Evolutionary conservation across 306 rosid species (phyloP).

Genomic region (Inga leiocalycina): DNA sequence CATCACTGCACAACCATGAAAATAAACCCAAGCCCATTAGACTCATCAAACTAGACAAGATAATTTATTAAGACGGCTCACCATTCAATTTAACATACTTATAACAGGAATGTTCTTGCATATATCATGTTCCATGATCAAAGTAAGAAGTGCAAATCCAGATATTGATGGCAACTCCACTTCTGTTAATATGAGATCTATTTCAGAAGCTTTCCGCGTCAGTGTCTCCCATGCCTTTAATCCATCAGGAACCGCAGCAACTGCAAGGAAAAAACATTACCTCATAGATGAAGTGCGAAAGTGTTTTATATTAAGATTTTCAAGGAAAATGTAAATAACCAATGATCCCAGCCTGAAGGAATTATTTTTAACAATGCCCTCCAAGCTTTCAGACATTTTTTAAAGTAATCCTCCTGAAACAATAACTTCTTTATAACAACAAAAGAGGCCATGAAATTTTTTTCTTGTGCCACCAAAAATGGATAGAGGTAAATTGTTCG

Average conservation of each 20-base stretch:
- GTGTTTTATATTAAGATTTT: neutral
- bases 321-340: neutral
- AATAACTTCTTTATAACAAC: neutral
- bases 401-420: neutral
- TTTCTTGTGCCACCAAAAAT: too few relatives aligned
- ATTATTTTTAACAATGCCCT: conserved; percentile 3
- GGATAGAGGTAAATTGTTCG: too few relatives aligned
- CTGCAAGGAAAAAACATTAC: conserved; percentile 42
- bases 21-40: conserved; percentile 26
- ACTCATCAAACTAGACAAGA: conserved; percentile 20
- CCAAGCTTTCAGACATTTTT: neutral
- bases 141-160: conserved; percentile 71
- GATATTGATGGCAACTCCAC: conserved; percentile 79
- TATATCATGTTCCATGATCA: conserved; percentile 66
- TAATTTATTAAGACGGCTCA: neutral
- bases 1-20: conserved; percentile 70
- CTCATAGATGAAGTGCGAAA: conserved; percentile 5
- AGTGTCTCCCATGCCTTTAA: conserved; percentile 84
- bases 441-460: neutral
- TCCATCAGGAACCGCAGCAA: conserved; percentile 74
- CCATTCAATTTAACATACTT: conserved; percentile 53
- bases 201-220: conserved; percentile 53
- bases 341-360: conserved; percentile 1
- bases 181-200: conserved; percentile 78
- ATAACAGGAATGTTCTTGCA: conserved; percentile 83